Conservation (phyloP, 2,329 filamentous ascomycete species). For the Incumbomyces delicatus region DNA sequence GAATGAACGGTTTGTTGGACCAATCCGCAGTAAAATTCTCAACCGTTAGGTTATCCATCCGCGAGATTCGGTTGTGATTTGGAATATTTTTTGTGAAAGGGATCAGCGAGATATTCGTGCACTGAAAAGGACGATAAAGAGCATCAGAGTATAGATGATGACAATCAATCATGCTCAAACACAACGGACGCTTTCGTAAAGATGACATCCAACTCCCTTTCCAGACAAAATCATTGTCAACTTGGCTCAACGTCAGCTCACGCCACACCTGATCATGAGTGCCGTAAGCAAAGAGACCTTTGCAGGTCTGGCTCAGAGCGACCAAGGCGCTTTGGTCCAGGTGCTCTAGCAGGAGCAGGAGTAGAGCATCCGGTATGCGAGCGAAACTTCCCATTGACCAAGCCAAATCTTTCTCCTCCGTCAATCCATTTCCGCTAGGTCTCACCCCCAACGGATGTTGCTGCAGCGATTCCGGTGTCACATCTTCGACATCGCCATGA, state of each 20-base stretch:
- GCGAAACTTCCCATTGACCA: slow-evolving; percentile 55
- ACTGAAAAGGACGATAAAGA: slow-evolving; percentile 81
- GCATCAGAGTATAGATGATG: slow-evolving; percentile 78
- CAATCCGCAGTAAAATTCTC: slow-evolving; percentile 66
- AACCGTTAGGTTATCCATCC: slow-evolving; percentile 58
- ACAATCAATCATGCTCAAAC: slow-evolving; percentile 56
- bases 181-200: slow-evolving; percentile 50
- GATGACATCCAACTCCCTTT: slow-evolving; percentile 77
- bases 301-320: slow-evolving; percentile 66
- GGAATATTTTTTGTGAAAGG: slow-evolving; percentile 66
- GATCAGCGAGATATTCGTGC: slow-evolving; percentile 61
- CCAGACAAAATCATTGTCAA: slow-evolving; percentile 50
- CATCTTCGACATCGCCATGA: background rate
- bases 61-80: slow-evolving; percentile 58
- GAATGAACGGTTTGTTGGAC: slow-evolving; percentile 74
- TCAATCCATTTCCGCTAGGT: slow-evolving; percentile 74
- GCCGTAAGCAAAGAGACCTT: slow-evolving; percentile 76
- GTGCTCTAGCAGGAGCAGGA: slow-evolving; percentile 65
- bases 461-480: slow-evolving; percentile 28
- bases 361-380: slow-evolving; percentile 67
- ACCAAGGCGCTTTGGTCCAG: slow-evolving; percentile 56
- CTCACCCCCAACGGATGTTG: slow-evolving; percentile 79
- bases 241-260: slow-evolving; percentile 55
- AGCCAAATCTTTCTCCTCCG: slow-evolving; percentile 57
- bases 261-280: slow-evolving; percentile 85